Evolutionary conservation across 768 basidiomycete species (phyloP).

Genomic region (Boletus speciosus): DNA sequence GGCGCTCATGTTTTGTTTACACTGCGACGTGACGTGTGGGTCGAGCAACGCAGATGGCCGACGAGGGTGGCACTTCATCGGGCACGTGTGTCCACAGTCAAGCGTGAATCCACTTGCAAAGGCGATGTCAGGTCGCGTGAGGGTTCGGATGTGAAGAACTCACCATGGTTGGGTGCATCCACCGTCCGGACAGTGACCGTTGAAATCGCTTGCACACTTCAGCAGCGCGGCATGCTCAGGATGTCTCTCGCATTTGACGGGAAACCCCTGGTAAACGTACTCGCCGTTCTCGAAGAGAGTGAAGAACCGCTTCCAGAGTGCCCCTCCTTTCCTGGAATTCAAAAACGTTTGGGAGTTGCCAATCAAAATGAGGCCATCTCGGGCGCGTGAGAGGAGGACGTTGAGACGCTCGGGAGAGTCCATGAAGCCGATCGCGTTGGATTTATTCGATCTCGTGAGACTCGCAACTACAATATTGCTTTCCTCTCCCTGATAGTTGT

Average conservation of each 20-base stretch:
- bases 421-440: constrained; percentile 68
- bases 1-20: constrained; percentile 33
- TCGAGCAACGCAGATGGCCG: constrained; percentile 36
- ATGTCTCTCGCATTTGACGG: constrained; percentile 54
- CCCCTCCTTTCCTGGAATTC: constrained; percentile 12
- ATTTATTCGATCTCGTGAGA: constrained; percentile 56
- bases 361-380: constrained; percentile 60
- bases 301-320: constrained; percentile 15
- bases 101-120: constrained; percentile 6
- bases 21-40: constrained; percentile 34
- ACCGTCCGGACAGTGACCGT: constrained; percentile 53
- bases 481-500: constrained; percentile 77
- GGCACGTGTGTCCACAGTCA: constrained; percentile 43
- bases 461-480: constrained; percentile 62
- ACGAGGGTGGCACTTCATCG: constrained; percentile 56
- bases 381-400: constrained; percentile 65
- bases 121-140: not conserved
- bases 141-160: constrained; percentile 1
- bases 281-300: constrained; percentile 7
- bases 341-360: constrained; percentile 62
- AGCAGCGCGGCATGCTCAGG: constrained; percentile 40
- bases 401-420: constrained; percentile 64
- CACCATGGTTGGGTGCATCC: constrained; percentile 62
- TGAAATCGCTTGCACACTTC: constrained; percentile 45
- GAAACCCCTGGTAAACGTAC: constrained; percentile 37